phyloP scores from a whole-genome alignment of 2,329 filamentous ascomycete species.

The Monosporascus sp. region DNA sequence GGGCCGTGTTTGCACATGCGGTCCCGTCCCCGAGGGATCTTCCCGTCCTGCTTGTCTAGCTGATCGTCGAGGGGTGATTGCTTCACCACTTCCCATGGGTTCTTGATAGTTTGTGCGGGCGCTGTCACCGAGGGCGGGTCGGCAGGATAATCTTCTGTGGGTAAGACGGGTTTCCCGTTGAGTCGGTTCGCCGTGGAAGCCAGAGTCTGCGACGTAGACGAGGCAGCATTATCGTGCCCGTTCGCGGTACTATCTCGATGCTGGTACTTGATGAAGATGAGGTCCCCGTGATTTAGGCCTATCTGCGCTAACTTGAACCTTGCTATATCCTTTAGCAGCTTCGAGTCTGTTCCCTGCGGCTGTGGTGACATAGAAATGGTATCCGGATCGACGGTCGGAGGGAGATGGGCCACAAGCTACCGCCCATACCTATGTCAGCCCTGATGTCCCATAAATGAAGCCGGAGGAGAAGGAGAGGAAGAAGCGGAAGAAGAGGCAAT shows the following conservation, averaged over 20 bases:
- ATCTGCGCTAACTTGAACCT: conserved; percentile 52
- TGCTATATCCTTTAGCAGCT: conserved; percentile 53
- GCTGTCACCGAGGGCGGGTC: conserved; percentile 52
- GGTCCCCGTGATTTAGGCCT: conserved; percentile 72
- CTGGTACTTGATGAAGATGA: conserved; percentile 81
- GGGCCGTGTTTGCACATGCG: conserved; percentile 84
- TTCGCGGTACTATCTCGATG: conserved; percentile 40
- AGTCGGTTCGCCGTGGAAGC: conserved; percentile 57
- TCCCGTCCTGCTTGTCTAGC: conserved; percentile 83
- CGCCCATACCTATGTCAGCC: conserved; percentile 37
- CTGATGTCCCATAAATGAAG: not conserved
- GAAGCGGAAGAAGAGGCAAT: not conserved
- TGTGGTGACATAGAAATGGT: conserved; percentile 59
- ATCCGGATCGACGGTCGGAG: conserved; percentile 54
- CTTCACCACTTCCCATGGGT: conserved; percentile 86
- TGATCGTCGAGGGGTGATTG: conserved; percentile 84
- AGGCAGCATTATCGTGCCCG: conserved; percentile 32
- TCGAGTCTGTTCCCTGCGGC: conserved; percentile 53
- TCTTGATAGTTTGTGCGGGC: conserved; percentile 63
- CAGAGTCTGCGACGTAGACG: conserved; percentile 27
- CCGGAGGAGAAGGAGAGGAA: not conserved
- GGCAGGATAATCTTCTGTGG: conserved; percentile 62
- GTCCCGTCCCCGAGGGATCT: conserved; percentile 27
- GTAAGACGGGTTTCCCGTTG: conserved; percentile 70
- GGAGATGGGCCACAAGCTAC: conserved; percentile 55